These are phyloP conservation scores for Poa annua DNA, from an alignment of 176 grass and related monocot genomes.

Conservation along the genomic window DNA sequence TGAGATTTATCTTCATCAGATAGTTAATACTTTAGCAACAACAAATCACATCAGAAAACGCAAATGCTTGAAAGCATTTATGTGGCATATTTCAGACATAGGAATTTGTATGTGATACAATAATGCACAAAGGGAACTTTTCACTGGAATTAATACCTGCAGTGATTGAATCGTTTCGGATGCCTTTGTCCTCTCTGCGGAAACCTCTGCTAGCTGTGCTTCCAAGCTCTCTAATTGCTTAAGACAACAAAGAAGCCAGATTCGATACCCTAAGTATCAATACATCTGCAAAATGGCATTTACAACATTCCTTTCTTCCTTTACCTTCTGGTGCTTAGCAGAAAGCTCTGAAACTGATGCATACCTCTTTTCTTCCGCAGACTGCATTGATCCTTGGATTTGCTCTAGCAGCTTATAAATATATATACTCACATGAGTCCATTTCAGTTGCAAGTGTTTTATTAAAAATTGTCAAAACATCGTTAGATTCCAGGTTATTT, in stretches of 20 bases:
- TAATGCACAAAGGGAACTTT: constrained; percentile 32
- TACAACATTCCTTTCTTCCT: constrained; percentile 26
- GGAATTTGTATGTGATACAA: constrained; percentile 21
- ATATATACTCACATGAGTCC: constrained; percentile 37
- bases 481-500: constrained; percentile 21
- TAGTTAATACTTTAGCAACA: constrained; percentile 32
- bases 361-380: constrained; percentile 84
- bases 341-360: constrained; percentile 73
- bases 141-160: constrained; percentile 56
- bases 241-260: constrained; percentile 31
- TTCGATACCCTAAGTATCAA: constrained; percentile 5
- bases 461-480: constrained; percentile 10
- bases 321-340: constrained; percentile 88
- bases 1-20: constrained; percentile 33
- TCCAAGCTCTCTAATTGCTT: constrained; percentile 96
- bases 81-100: neutral
- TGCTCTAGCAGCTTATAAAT: constrained; percentile 78
- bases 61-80: constrained; percentile 6
- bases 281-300: neutral
- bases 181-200: constrained; percentile 79
- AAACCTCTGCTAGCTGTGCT: constrained; percentile 76
- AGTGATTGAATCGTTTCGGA: constrained; percentile 95
- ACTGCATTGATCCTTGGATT: constrained; percentile 53
- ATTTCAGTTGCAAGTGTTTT: constrained; percentile 23
- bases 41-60: constrained; percentile 24